Conservation (phyloP, 768 basidiomycete genomes). For the Mycena pura region DNA sequence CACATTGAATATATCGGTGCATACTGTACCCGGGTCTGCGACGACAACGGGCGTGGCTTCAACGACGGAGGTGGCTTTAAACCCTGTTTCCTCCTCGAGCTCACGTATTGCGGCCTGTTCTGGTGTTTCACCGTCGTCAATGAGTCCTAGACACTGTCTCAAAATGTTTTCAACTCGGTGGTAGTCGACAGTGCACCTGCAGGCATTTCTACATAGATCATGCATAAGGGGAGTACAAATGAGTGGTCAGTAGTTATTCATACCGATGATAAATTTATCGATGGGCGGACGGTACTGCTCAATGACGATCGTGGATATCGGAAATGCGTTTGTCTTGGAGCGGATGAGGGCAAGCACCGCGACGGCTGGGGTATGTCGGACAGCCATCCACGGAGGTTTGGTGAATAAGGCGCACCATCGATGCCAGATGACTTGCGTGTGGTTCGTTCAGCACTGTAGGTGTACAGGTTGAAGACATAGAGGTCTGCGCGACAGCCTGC, state of each 20-base stretch:
- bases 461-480: not conserved
- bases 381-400: not conserved
- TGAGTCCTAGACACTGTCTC: constrained; percentile 58
- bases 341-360: constrained; percentile 82
- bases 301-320: constrained; percentile 80
- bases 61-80: constrained; percentile 66
- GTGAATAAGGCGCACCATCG: constrained; percentile 62
- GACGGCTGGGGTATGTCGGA: constrained; percentile 60
- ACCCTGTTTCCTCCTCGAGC: constrained; percentile 93
- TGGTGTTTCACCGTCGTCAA: constrained; percentile 85
- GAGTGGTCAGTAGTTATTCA: not conserved
- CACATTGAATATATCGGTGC: constrained; percentile 1
- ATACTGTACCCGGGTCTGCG: constrained; percentile 67
- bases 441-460: constrained; percentile 69
- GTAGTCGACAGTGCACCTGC: constrained; percentile 58
- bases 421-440: constrained; percentile 78
- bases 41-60: constrained; percentile 70
- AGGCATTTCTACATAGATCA: constrained; percentile 52
- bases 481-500: not conserved
- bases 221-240: not conserved
- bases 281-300: constrained; percentile 94
- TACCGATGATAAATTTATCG: constrained; percentile 77
- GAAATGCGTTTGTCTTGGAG: constrained; percentile 76
- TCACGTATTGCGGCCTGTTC: constrained; percentile 87
- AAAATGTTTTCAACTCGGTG: constrained; percentile 1